Conservation (phyloP, 345 rosid genomes). For the Syzygium aromaticum region DNA sequence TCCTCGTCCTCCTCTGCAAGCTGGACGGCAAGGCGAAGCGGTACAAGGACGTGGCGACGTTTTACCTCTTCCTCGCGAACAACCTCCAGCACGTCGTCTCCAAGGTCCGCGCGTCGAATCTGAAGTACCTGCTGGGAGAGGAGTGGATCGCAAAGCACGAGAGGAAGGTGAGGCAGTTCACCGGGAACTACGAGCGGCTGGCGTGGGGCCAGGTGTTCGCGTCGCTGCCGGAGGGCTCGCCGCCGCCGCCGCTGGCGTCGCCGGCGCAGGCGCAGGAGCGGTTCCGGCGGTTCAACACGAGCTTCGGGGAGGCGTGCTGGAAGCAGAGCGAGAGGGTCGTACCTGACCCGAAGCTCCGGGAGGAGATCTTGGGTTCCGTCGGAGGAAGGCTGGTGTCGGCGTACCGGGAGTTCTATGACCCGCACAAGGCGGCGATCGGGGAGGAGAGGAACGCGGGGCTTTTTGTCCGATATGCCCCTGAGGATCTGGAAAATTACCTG, state of each 20-base stretch:
- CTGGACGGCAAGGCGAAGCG: constrained; percentile 54
- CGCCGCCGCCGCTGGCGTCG: constrained; percentile 13
- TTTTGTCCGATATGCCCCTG: constrained; percentile 44
- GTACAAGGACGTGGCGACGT: constrained; percentile 38
- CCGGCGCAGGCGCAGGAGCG: constrained; percentile 23
- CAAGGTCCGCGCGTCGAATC: constrained; percentile 38
- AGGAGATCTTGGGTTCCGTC: constrained; percentile 42
- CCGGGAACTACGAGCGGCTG: constrained; percentile 40
- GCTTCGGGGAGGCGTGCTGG: constrained; percentile 45
- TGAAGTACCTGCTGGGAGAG: constrained; percentile 41
- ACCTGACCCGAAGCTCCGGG: constrained; percentile 37
- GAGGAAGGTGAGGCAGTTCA: constrained; percentile 38
- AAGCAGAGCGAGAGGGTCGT: constrained; percentile 39
- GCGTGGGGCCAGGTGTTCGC: constrained; percentile 41
- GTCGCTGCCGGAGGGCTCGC: constrained; percentile 31
- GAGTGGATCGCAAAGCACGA: constrained; percentile 49
- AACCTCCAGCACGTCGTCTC: constrained; percentile 48
- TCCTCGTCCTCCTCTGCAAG: constrained; percentile 54
- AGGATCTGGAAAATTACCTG: constrained; percentile 45
- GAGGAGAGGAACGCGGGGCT: constrained; percentile 3
- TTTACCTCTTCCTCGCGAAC: constrained; percentile 66
- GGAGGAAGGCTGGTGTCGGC: constrained; percentile 23
- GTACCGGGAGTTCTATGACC: constrained; percentile 44
- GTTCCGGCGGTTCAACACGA: constrained; percentile 36
- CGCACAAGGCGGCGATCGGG: constrained; percentile 18